phyloP scores from a whole-genome alignment of 768 basidiomycete species.

The Filobasidium floriforme region DNA sequence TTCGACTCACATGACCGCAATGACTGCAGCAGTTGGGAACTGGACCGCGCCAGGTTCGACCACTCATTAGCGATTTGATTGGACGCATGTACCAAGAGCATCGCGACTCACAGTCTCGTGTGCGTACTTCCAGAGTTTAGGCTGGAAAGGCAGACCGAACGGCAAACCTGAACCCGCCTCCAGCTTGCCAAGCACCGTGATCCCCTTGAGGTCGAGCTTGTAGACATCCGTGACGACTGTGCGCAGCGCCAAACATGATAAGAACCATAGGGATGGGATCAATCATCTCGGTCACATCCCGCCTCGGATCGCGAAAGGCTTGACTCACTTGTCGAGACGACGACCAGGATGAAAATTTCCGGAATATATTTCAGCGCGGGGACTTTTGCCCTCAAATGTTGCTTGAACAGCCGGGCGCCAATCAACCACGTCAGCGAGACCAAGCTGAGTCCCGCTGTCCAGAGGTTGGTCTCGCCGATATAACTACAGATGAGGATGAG shows the following conservation, averaged over 20 bases:
- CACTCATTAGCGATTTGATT: not conserved
- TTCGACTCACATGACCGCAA: constrained; percentile 63
- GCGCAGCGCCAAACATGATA: constrained; percentile 12
- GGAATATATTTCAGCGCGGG: constrained; percentile 72
- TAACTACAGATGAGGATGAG: constrained; percentile 63
- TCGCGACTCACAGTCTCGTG: constrained; percentile 52
- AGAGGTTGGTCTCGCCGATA: constrained; percentile 49
- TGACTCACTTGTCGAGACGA: constrained; percentile 66
- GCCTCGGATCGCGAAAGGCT: not conserved
- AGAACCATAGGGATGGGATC: constrained; percentile 9
- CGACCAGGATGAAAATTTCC: constrained; percentile 81
- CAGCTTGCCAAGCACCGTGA: constrained; percentile 76
- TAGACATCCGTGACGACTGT: constrained; percentile 64
- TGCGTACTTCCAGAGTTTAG: constrained; percentile 58
- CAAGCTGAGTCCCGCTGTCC: constrained; percentile 69
- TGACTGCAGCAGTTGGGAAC: constrained; percentile 52
- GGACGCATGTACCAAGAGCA: no score
- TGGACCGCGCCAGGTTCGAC: constrained; percentile 8
- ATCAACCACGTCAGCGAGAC: constrained; percentile 62
- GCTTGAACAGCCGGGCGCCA: constrained; percentile 50
- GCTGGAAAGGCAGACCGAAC: constrained; percentile 64
- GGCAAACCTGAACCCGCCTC: constrained; percentile 52
- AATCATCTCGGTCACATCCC: not conserved
- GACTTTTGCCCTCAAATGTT: constrained; percentile 26
- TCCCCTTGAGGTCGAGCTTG: constrained; percentile 67